These are phyloP conservation scores for Laguncularia racemosa DNA, from an alignment of 345 rosid species.

Conservation along the genomic window DNA sequence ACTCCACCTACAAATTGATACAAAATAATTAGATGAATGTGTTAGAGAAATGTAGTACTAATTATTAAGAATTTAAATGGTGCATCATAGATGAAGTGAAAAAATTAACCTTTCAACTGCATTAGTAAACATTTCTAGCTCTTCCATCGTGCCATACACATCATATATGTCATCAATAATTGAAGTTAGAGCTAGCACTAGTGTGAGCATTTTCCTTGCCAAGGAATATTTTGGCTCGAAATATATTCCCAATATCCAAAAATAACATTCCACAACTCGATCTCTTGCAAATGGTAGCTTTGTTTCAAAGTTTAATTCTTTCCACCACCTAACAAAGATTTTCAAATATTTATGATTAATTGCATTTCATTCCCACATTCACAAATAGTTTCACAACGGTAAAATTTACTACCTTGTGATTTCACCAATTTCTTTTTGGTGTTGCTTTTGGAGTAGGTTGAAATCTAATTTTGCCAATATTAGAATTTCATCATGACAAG, in stretches of 20 bases:
- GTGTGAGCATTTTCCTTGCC: neutral
- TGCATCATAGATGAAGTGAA: neutral
- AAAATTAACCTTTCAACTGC: neutral
- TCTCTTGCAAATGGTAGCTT: conserved; percentile 12
- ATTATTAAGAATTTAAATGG: neutral
- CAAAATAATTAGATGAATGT: neutral
- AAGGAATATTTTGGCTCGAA: conserved; percentile 11
- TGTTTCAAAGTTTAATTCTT: neutral
- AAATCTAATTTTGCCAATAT: conserved; percentile 13
- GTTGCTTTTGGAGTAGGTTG: conserved; percentile 7
- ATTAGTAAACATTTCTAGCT: neutral
- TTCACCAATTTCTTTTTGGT: conserved; percentile 5
- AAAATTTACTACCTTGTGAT: neutral
- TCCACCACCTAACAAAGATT: conserved; percentile 13
- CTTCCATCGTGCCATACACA: neutral
- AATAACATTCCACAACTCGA: conserved; percentile 8
- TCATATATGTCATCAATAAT: neutral
- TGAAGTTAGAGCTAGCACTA: neutral
- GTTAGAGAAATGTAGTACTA: neutral
- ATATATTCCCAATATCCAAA: conserved; percentile 5
- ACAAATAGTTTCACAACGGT: too few species aligned
- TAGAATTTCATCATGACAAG: neutral
- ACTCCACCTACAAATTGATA: too few species aligned
- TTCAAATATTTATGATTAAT: neutral
- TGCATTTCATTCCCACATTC: too few species aligned